phyloP scores from a whole-genome alignment of 495 filamentous ascomycete species.

The Niebla homalea region DNA sequence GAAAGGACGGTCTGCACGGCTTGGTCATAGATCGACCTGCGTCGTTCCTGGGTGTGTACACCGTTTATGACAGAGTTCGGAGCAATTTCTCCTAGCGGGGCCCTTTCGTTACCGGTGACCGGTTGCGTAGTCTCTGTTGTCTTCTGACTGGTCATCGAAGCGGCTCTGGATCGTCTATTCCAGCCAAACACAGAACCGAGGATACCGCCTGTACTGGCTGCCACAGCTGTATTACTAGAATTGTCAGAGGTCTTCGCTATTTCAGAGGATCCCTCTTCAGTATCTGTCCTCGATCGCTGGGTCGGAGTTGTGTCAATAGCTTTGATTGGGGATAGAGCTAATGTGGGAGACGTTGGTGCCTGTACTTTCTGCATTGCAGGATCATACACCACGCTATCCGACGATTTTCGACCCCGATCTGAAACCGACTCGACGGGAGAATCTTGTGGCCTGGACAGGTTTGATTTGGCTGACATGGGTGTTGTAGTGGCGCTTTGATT shows the following conservation, averaged over 20 bases:
- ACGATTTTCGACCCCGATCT: neutral
- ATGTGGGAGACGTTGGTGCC: conserved; percentile 1
- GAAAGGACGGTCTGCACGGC: conserved; percentile 64
- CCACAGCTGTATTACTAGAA: neutral
- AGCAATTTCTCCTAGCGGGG: conserved; percentile 29
- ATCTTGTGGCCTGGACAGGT: conserved; percentile 4
- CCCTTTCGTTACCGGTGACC: conserved; percentile 31
- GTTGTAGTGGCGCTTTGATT: conserved; percentile 13
- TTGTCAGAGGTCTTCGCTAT: neutral
- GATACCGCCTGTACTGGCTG: conserved; percentile 16
- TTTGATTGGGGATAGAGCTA: conserved; percentile 27
- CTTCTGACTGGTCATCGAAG: conserved; percentile 25
- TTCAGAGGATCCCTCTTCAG: neutral
- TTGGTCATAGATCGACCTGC: conserved; percentile 41
- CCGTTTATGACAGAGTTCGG: conserved; percentile 25
- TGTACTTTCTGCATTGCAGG: neutral
- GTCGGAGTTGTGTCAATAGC: conserved; percentile 31
- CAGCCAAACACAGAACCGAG: conserved; percentile 32
- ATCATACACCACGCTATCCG: neutral
- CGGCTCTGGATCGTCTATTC: conserved; percentile 22
- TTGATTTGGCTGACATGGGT: conserved; percentile 13
- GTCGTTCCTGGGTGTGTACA: conserved; percentile 12
- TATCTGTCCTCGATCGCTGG: conserved; percentile 9
- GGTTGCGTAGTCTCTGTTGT: conserved; percentile 25
- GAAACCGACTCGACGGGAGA: conserved; percentile 1